Evolutionary conservation across 306 rosid species (phyloP).

Genomic region (Cucumis sativus): Cucumber_9930_V3 NC_026656.2:1059501-1060000

Average conservation of each 20-base stretch:
- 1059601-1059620: conserved; percentile 94
- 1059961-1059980: not conserved
- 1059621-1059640: conserved; percentile 99
- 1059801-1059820: not conserved
- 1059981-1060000: not conserved
- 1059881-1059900: not conserved
- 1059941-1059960: not conserved
- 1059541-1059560: conserved; percentile 86
- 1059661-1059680: conserved; percentile 77
- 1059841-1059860: not conserved
- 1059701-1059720: conserved; percentile 71
- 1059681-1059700: conserved; percentile 77
- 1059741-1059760: conserved; percentile 81
- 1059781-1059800: not conserved
- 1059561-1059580: conserved; percentile 76
- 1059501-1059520: conserved; percentile 84
- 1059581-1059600: conserved; percentile 69
- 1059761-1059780: not conserved
- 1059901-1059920: not conserved
- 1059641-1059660: conserved; percentile 91
- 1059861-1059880: not conserved
- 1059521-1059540: conserved; percentile 83
- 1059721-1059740: conserved; percentile 69
- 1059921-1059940: not conserved
- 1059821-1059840: not conserved